These are phyloP conservation scores for Ascochyta lentis DNA, from an alignment of 2,329 filamentous ascomycete genomes.

Conservation along the genomic window DNA sequence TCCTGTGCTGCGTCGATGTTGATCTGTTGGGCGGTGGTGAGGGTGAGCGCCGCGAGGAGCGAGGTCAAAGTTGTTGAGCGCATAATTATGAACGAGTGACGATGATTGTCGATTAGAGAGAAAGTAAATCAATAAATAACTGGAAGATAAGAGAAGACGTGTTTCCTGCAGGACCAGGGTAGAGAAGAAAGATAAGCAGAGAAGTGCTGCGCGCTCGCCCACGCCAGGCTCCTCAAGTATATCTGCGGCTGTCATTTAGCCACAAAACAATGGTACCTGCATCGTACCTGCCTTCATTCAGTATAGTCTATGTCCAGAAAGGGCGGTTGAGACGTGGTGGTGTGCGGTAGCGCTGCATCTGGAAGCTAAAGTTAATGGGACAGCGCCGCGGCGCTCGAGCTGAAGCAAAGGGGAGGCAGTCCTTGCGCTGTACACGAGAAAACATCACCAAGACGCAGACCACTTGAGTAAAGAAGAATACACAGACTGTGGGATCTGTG, in stretches of 20 bases:
- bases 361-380: constrained; percentile 8
- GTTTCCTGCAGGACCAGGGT: neutral
- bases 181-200: neutral
- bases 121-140: neutral
- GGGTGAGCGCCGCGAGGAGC: constrained; percentile 10
- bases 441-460: too few species aligned
- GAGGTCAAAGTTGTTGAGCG: constrained; percentile 9
- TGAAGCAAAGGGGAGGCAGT: neutral
- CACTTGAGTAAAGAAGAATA: neutral
- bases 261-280: constrained; percentile 19
- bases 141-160: neutral
- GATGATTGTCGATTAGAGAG: neutral
- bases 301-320: constrained; percentile 7
- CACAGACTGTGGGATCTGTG: neutral
- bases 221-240: constrained; percentile 1
- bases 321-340: constrained; percentile 15
- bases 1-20: constrained; percentile 13
- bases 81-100: neutral
- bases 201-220: neutral
- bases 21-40: constrained; percentile 14
- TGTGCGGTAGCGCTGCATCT: constrained; percentile 14
- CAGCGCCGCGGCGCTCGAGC: constrained; percentile 10
- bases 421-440: neutral
- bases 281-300: constrained; percentile 4
- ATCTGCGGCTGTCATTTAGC: constrained; percentile 13